Conservation (phyloP, 805 yeast species). For the Candida boleticola region DNA sequence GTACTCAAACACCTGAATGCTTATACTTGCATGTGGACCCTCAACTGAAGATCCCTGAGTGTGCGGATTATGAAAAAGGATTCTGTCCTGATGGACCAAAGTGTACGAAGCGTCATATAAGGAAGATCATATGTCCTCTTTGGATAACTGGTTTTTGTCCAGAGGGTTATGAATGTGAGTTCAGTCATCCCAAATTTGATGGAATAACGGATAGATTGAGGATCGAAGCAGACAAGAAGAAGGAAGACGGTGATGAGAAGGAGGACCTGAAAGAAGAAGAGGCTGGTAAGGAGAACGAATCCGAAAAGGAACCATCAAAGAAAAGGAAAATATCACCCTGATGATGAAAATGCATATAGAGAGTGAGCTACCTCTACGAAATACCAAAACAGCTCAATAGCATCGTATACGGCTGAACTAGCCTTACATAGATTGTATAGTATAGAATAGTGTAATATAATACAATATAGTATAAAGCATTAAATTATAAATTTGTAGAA, state of each 20-base stretch:
- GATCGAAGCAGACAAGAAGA: slow-evolving; percentile 43
- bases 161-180: slow-evolving; percentile 73
- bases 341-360: too few relatives aligned
- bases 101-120: slow-evolving; percentile 78
- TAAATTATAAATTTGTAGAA: background rate
- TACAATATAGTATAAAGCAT: slow-evolving; percentile 1
- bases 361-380: too few relatives aligned
- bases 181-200: slow-evolving; percentile 80
- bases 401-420: too few relatives aligned
- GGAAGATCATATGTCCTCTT: slow-evolving; percentile 72
- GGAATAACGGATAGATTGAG: slow-evolving; percentile 39
- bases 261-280: slow-evolving; percentile 4
- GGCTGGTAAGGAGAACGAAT: slow-evolving; percentile 6
- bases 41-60: slow-evolving; percentile 80
- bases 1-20: slow-evolving; percentile 94
- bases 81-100: slow-evolving; percentile 91
- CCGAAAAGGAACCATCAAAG: slow-evolving; percentile 1
- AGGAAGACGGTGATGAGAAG: slow-evolving; percentile 16
- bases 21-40: slow-evolving; percentile 91
- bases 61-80: slow-evolving; percentile 79
- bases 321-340: background rate
- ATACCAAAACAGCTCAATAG: slow-evolving; percentile 3
- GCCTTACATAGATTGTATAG: too few relatives aligned
- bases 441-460: too few relatives aligned
- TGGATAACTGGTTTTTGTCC: slow-evolving; percentile 93